These are phyloP conservation scores for Anthoceros angustus DNA, from an alignment of 225 moss, liverwort and hornwort genomes.

Conservation along the genomic window DNA sequence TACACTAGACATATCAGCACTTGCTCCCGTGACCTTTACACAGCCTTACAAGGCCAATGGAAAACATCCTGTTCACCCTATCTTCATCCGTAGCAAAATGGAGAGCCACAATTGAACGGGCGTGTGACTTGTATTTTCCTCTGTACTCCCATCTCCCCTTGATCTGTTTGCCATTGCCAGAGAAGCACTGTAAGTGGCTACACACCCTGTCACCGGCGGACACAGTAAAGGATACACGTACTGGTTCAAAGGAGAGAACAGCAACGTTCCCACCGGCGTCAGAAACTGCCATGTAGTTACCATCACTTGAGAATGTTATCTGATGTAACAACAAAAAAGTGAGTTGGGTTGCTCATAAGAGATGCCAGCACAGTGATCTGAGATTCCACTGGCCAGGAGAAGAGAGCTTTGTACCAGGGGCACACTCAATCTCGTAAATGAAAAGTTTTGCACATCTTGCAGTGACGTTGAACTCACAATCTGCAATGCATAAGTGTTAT, in stretches of 20 bases:
- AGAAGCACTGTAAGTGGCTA: neutral
- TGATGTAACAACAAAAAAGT: slow-evolving; percentile 5
- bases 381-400: neutral
- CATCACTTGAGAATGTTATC: slow-evolving; percentile 33
- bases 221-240: slow-evolving; percentile 13
- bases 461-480: slow-evolving; percentile 20
- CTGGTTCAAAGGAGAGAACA: slow-evolving; percentile 32
- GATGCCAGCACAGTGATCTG: neutral
- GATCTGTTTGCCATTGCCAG: slow-evolving; percentile 14
- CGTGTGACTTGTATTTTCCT: slow-evolving; percentile 45
- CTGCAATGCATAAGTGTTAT: slow-evolving; percentile 12
- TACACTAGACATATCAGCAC: neutral
- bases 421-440: slow-evolving; percentile 38
- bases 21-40: neutral
- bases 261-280: slow-evolving; percentile 36
- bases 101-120: slow-evolving; percentile 24
- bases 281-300: slow-evolving; percentile 30
- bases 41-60: slow-evolving; percentile 29
- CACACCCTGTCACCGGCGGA: neutral
- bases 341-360: neutral
- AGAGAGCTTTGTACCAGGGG: slow-evolving; percentile 22
- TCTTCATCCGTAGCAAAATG: slow-evolving; percentile 19
- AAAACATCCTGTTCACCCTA: slow-evolving; percentile 29
- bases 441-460: slow-evolving; percentile 40
- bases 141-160: slow-evolving; percentile 43